Conservation (phyloP, 2,329 filamentous ascomycete species). For the Fusarium algeriense region DNA sequence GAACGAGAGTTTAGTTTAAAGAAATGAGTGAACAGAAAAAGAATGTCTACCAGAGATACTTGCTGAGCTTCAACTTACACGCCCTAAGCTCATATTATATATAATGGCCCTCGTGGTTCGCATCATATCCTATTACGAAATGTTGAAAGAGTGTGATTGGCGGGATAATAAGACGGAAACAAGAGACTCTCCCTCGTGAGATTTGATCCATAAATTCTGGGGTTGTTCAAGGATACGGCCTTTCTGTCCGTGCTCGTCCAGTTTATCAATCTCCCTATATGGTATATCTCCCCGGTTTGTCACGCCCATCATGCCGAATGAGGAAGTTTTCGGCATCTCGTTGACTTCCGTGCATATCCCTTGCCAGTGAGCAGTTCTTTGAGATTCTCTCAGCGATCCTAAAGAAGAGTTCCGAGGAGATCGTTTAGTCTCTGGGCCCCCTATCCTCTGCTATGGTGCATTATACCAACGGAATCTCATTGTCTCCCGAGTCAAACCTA, state of each 20-base stretch:
- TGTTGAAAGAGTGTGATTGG: neutral
- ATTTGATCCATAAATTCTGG: neutral
- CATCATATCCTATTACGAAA: conserved; percentile 1
- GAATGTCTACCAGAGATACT: conserved; percentile 28
- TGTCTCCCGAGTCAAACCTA: rapidly evolving
- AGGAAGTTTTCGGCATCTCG: neutral
- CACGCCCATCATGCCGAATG: neutral
- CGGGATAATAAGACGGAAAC: conserved; percentile 14
- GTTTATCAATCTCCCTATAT: neutral
- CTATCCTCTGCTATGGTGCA: too few relatives aligned
- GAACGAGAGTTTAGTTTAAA: conserved; percentile 16
- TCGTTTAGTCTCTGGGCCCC: too few relatives aligned
- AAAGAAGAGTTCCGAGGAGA: too few relatives aligned
- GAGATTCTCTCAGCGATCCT: neutral
- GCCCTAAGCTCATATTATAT: conserved; percentile 10
- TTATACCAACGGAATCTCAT: rapidly evolving
- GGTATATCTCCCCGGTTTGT: neutral
- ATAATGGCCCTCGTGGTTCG: neutral
- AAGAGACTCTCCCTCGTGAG: neutral
- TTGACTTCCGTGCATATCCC: rapidly evolving
- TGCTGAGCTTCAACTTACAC: neutral
- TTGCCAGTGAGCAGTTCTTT: neutral
- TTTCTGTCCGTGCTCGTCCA: neutral
- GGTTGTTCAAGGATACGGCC: rapidly evolving
- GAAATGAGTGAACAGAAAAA: conserved; percentile 10